phyloP scores from a whole-genome alignment of 1,139 yeast genomes.

The Lizanozyma gosingica region DNA sequence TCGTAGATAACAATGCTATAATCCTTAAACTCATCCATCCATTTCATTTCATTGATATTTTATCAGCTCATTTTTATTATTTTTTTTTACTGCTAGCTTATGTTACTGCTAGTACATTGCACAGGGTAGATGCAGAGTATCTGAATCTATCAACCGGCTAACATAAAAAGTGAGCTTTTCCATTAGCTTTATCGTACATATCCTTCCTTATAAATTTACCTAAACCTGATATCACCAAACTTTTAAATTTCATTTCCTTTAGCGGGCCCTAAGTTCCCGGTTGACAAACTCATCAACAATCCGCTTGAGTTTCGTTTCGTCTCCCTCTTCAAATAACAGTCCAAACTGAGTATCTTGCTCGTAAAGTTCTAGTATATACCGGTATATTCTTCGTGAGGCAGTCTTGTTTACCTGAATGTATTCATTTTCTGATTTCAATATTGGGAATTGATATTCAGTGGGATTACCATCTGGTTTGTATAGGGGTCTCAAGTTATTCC shows the following conservation, averaged over 20 bases:
- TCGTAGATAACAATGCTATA: slow-evolving; percentile 21
- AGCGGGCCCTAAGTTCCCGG: slow-evolving; percentile 10
- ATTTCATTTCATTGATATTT: not conserved
- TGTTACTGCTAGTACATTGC: too few species aligned
- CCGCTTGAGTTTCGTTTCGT: slow-evolving; percentile 10
- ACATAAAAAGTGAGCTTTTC: too few species aligned
- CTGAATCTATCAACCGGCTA: too few species aligned
- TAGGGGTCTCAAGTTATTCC: slow-evolving; percentile 40
- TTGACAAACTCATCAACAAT: slow-evolving; percentile 18
- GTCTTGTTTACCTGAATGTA: slow-evolving; percentile 29
- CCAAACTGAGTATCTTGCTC: slow-evolving; percentile 22
- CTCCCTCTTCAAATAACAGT: slow-evolving; percentile 5
- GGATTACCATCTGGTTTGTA: slow-evolving; percentile 23
- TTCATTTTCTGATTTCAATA: slow-evolving; percentile 19
- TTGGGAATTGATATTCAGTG: not conserved
- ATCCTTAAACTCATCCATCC: not conserved
- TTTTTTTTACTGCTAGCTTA: too few species aligned
- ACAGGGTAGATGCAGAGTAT: too few species aligned
- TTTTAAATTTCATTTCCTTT: not conserved
- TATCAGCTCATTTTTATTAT: too few species aligned
- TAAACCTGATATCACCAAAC: too few species aligned
- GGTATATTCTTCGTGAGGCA: slow-evolving; percentile 39
- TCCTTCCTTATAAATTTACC: too few species aligned
- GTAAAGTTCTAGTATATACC: slow-evolving; percentile 33
- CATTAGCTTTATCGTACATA: too few species aligned